Percentiles rank a stretch among this genome's conserved stretches.
Evolutionary conservation across 768 basidiomycete genomes (phyloP).

Genomic region (Russula emetica): DNA sequence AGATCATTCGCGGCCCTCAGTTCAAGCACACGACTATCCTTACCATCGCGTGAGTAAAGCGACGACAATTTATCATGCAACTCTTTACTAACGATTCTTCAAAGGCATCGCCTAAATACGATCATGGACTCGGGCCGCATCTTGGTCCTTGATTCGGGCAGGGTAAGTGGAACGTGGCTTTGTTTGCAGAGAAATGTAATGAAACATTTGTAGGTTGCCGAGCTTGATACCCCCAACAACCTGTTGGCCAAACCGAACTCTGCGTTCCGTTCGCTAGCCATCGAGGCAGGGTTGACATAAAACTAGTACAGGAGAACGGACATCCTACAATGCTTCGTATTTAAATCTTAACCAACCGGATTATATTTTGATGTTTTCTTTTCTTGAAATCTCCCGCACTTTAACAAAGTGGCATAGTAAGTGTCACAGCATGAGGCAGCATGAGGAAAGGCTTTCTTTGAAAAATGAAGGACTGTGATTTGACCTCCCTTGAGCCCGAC

Average conservation of each 20-base stretch:
- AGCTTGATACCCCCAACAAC: slow-evolving; percentile 67
- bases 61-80: slow-evolving; percentile 2
- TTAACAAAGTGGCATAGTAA: no score
- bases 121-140: slow-evolving; percentile 79
- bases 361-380: background rate
- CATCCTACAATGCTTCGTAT: background rate
- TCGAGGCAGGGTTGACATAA: slow-evolving; percentile 53
- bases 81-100: background rate
- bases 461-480: no score
- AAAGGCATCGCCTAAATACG: slow-evolving; percentile 75
- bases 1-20: slow-evolving; percentile 74
- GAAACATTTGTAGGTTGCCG: slow-evolving; percentile 48
- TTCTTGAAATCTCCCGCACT: background rate
- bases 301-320: background rate
- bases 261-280: slow-evolving; percentile 58
- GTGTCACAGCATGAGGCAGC: no score
- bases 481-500: no score
- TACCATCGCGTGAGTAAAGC: slow-evolving; percentile 68
- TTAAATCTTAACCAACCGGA: background rate
- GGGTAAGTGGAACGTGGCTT: slow-evolving; percentile 38
- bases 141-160: slow-evolving; percentile 77
- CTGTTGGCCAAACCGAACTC: slow-evolving; percentile 57
- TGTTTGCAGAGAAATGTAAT: background rate
- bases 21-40: slow-evolving; percentile 79
- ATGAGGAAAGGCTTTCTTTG: no score